Conservation (phyloP, 768 basidiomycete genomes). For the Agrocybe praecox region DNA sequence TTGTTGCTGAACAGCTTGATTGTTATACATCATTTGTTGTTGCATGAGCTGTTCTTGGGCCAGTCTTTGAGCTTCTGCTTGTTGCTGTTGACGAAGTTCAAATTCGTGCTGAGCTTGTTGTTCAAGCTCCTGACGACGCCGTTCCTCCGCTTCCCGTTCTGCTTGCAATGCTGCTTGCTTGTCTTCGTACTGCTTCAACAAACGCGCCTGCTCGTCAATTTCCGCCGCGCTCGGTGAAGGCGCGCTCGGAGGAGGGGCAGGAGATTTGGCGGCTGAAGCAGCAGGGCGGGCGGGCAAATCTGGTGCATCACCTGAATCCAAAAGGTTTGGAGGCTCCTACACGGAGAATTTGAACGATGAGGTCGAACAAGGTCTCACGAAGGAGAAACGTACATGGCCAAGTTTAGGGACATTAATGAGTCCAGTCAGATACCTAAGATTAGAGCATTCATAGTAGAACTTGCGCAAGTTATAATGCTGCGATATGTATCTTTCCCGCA, state of each 20-base stretch:
- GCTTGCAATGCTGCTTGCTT: conserved; percentile 89
- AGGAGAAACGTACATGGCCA: conserved; percentile 63
- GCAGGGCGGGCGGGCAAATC: conserved; percentile 85
- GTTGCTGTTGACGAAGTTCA: conserved; percentile 83
- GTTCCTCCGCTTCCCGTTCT: conserved; percentile 83
- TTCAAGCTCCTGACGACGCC: conserved; percentile 74
- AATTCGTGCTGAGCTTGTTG: conserved; percentile 85
- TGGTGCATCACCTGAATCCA: conserved; percentile 81
- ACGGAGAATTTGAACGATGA: conserved; percentile 1
- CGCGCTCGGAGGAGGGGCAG: conserved; percentile 70
- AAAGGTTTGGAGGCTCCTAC: conserved; percentile 94
- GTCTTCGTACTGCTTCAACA: conserved; percentile 96
- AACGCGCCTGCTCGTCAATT: conserved; percentile 88
- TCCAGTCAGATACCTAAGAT: conserved; percentile 96
- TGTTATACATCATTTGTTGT: conserved; percentile 81
- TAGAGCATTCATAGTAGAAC: conserved; percentile 99
- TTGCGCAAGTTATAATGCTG: conserved; percentile 94
- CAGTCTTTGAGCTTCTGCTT: conserved; percentile 83
- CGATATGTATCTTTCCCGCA: conserved; percentile 83
- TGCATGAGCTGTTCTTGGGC: conserved; percentile 91
- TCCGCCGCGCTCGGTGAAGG: conserved; percentile 71
- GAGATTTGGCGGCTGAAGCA: conserved; percentile 50
- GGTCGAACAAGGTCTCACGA: not conserved
- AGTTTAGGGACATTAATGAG: conserved; percentile 98
- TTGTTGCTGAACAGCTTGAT: conserved; percentile 70